Evolutionary conservation across 129 eudicot species (phyloP).

Genomic region (Sambucus nigra): DNA sequence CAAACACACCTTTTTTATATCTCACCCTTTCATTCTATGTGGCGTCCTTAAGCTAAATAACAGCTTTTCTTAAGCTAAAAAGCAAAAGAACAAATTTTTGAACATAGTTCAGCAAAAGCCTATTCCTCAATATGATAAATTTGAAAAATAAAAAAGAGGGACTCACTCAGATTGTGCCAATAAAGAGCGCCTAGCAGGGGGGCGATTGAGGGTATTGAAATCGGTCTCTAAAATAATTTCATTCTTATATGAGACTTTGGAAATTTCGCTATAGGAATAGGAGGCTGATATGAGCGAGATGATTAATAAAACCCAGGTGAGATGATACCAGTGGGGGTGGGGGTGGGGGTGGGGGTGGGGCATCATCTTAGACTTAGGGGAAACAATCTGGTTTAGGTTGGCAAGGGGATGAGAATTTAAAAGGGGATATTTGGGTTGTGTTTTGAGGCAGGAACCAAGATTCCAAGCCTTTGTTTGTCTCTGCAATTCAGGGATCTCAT

Average conservation of each 20-base stretch:
- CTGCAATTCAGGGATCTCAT: not conserved
- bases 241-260: not conserved
- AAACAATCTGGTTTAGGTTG: not conserved
- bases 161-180: conserved; percentile 35
- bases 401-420: not conserved
- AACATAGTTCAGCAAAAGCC: no score
- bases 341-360: no score
- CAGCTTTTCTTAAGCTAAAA: no score
- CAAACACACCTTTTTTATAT: no score
- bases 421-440: not conserved
- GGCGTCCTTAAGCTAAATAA: no score
- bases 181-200: conserved; percentile 39
- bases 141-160: not conserved
- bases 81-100: no score
- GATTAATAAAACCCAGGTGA: not conserved
- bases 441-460: not conserved
- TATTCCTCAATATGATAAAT: not conserved
- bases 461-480: not conserved
- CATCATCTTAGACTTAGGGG: no score
- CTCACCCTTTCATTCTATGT: no score
- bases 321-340: not conserved
- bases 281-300: not conserved
- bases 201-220: not conserved
- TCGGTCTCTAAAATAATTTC: not conserved
- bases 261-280: not conserved